These are phyloP conservation scores for Waltiozyma sp. DNA, from an alignment of 1,139 yeast species.

Conservation along the genomic window DNA sequence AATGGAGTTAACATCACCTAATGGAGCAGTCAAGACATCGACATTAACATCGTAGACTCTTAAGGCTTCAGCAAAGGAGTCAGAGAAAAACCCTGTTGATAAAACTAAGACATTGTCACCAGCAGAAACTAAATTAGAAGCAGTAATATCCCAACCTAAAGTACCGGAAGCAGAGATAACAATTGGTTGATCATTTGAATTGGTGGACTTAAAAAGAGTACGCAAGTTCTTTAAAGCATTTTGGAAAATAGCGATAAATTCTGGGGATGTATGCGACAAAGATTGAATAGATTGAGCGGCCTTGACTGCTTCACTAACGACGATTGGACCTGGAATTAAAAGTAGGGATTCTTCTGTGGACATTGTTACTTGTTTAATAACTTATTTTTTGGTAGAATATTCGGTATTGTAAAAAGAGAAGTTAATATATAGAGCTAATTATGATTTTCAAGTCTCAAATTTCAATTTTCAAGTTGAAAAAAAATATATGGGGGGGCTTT, in stretches of 20 bases:
- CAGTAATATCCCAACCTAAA: constrained; percentile 88
- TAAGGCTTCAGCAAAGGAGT: constrained; percentile 74
- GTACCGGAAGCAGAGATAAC: constrained; percentile 90
- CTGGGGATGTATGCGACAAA: constrained; percentile 85
- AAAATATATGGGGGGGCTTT: background rate
- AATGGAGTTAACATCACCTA: constrained; percentile 64
- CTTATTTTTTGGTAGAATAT: too few species aligned
- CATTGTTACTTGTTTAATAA: background rate
- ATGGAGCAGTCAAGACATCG: constrained; percentile 46
- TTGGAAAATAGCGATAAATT: constrained; percentile 68
- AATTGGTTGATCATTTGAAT: constrained; percentile 52
- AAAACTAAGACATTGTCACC: constrained; percentile 65
- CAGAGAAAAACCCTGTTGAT: constrained; percentile 90
- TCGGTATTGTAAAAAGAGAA: too few species aligned
- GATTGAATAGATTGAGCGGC: constrained; percentile 79
- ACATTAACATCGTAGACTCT: constrained; percentile 65
- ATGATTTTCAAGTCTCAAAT: background rate
- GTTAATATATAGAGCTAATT: background rate
- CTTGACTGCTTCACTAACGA: constrained; percentile 72
- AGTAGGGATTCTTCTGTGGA: constrained; percentile 21
- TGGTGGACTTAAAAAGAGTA: constrained; percentile 60
- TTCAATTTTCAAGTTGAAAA: background rate
- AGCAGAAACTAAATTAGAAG: constrained; percentile 54
- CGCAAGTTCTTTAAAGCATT: constrained; percentile 57
- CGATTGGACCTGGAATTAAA: constrained; percentile 91